Percentiles rank a stretch among this genome's conserved stretches.
These are phyloP conservation scores for Aspergillus sp. DNA, from an alignment of 2,329 filamentous ascomycete genomes.

Conservation along the genomic window DNA sequence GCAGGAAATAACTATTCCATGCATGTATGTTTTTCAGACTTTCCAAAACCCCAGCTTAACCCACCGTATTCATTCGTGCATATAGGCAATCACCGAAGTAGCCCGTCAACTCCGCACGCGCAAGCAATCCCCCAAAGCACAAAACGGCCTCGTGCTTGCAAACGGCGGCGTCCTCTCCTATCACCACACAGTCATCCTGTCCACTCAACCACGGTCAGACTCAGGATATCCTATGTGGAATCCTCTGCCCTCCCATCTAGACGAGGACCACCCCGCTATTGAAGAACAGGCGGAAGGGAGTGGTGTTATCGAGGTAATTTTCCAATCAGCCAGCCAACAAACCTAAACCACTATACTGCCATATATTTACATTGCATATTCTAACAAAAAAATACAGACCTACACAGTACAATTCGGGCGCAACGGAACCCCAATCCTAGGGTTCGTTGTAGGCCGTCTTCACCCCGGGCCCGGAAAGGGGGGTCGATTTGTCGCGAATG, in stretches of 20 bases:
- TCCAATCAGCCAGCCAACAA: background rate
- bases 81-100: constrained; percentile 56
- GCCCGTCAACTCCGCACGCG: constrained; percentile 50
- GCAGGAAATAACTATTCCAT: constrained; percentile 72
- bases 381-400: constrained; percentile 42
- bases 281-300: constrained; percentile 45
- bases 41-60: background rate
- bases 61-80: constrained; percentile 16
- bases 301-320: constrained; percentile 53
- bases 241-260: constrained; percentile 32
- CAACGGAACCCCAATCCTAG: constrained; percentile 49
- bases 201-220: constrained; percentile 42
- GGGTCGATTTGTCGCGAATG: constrained; percentile 7
- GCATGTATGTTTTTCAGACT: constrained; percentile 49
- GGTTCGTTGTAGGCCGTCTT: constrained; percentile 55
- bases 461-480: constrained; percentile 14
- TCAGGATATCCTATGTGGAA: constrained; percentile 49
- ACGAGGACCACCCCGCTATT: constrained; percentile 6
- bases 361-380: background rate
- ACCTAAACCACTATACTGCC: background rate
- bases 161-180: constrained; percentile 68
- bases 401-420: constrained; percentile 61
- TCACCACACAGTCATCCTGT: constrained; percentile 63
- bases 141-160: constrained; percentile 57
- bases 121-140: constrained; percentile 16